Percentiles rank a stretch among this genome's conserved stretches.
Conservation (phyloP, 371 early-diverging fungal species). For the Apophysomyces elegans region DNA sequence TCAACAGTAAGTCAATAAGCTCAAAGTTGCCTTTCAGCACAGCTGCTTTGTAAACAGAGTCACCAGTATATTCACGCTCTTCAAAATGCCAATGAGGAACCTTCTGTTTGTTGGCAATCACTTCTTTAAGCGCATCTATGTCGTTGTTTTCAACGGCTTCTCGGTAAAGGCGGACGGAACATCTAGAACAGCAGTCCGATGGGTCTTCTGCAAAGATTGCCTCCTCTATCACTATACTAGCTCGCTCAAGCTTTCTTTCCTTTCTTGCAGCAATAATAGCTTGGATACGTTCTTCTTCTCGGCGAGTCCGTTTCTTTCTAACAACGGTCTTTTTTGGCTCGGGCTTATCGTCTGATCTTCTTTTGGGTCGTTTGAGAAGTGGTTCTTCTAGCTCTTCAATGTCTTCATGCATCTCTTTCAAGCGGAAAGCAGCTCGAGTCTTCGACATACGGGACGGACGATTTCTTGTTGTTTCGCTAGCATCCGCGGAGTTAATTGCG, state of each 20-base stretch:
- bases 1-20: slow-evolving; percentile 22
- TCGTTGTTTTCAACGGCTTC: slow-evolving; percentile 27
- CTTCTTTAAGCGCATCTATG: slow-evolving; percentile 19
- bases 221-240: neutral
- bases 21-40: slow-evolving; percentile 28
- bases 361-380: neutral
- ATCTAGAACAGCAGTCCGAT: slow-evolving; percentile 41
- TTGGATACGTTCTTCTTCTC: slow-evolving; percentile 17
- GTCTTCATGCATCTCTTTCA: slow-evolving; percentile 14
- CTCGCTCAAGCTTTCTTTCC: slow-evolving; percentile 25
- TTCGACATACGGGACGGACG: slow-evolving; percentile 32
- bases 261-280: slow-evolving; percentile 19
- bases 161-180: slow-evolving; percentile 29
- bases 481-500: slow-evolving; percentile 6
- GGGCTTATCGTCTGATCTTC: neutral
- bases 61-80: slow-evolving; percentile 21
- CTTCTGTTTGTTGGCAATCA: slow-evolving; percentile 19
- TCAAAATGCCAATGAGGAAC: slow-evolving; percentile 30
- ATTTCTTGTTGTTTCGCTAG: neutral
- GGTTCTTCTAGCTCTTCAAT: slow-evolving; percentile 14
- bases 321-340: too few relatives aligned
- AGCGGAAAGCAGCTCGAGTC: slow-evolving; percentile 36
- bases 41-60: slow-evolving; percentile 25
- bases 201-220: slow-evolving; percentile 9
- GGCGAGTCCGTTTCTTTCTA: slow-evolving; percentile 21